Evolutionary conservation across 768 basidiomycete species (phyloP), one percentile per base, ranked within the genome.

Genomic region (Macrolepiota dolichaula): DNA sequence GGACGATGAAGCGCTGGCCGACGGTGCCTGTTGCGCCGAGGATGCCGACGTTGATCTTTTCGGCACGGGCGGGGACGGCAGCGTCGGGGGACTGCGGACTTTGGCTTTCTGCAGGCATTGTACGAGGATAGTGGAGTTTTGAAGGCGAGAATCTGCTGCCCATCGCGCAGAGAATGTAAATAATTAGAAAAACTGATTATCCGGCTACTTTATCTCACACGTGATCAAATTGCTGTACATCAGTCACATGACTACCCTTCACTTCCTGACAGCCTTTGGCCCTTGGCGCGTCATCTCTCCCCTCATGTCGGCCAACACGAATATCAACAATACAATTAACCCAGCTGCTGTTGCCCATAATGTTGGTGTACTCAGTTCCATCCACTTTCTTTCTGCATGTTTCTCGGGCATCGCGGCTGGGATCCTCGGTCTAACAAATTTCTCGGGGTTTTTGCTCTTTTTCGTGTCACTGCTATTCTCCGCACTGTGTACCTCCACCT

Each of bases 21-120:
- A 98, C 96, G 51, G 94, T 97, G 60, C 96, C 94, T 0, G 93
- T 96, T 1, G 94, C 93, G 35, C 93, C 93, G 9, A 95, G 79
- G 51, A 96, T 77, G 62, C 92, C 93, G 62, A 96, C 91, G 60
- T 72, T 69, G 64, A 75, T 72, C 22, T 55, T 38, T 32, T 44
- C 24, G 29, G 40, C 13, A 22, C 6, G n/a, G 24, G 10, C 29
- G 36, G 35, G 22, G 15, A 37, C 13, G 22, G 29, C 52, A 22
- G 27, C 47, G 24, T 29, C n/a, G n/a, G 35, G 53, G 32, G 15
- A 55, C 42, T 46, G 52, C 29, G 15, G 46, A 46, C 22, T 17
- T 17, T 27, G 47, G 15, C n/a, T 4, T 10, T 60, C 59, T 5
- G 38, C 15, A 2, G 52, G 1, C 46, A 55, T 54, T 13, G 54